Conservation (phyloP, 768 basidiomycete genomes). For the Mycena metata region DNA sequence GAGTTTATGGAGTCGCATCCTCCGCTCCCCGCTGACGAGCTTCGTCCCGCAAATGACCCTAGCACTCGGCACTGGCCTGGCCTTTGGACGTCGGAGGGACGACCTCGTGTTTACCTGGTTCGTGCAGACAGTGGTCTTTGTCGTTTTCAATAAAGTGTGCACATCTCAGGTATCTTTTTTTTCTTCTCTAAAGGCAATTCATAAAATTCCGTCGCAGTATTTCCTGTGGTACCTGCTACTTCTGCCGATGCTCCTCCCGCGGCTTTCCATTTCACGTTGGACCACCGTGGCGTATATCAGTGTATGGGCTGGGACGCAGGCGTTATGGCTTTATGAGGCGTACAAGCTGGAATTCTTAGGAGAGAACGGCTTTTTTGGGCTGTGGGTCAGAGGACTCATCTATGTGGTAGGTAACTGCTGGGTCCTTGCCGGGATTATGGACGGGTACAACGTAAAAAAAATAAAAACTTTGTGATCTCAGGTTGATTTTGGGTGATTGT, state of each 20-base stretch:
- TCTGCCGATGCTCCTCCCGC: slow-evolving; percentile 84
- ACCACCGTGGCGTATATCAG: slow-evolving; percentile 57
- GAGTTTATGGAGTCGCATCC: slow-evolving; percentile 56
- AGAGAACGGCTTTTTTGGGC: slow-evolving; percentile 72
- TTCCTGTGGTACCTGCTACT: slow-evolving; percentile 97
- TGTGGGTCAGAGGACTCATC: slow-evolving; percentile 85
- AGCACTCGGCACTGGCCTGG: slow-evolving; percentile 78
- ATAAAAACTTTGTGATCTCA: not conserved
- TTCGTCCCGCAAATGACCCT: slow-evolving; percentile 89
- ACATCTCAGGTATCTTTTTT: slow-evolving; percentile 83
- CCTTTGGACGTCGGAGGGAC: slow-evolving; percentile 68
- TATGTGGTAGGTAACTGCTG: slow-evolving; percentile 86
- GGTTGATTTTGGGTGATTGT: no score
- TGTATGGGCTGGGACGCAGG: slow-evolving; percentile 86
- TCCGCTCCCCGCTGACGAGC: slow-evolving; percentile 82
- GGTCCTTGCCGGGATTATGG: slow-evolving; percentile 79
- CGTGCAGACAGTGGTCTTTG: slow-evolving; percentile 90
- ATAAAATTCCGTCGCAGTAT: slow-evolving; percentile 60
- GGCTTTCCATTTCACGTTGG: slow-evolving; percentile 63
- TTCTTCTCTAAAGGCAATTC: slow-evolving; percentile 2
- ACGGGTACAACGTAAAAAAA: slow-evolving; percentile 51
- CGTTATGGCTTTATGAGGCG: slow-evolving; percentile 90
- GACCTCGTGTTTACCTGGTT: slow-evolving; percentile 91
- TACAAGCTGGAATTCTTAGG: slow-evolving; percentile 93
- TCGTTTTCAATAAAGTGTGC: slow-evolving; percentile 99